phyloP scores from a whole-genome alignment of 768 basidiomycete genomes.

The Inosperma sp. region DNA sequence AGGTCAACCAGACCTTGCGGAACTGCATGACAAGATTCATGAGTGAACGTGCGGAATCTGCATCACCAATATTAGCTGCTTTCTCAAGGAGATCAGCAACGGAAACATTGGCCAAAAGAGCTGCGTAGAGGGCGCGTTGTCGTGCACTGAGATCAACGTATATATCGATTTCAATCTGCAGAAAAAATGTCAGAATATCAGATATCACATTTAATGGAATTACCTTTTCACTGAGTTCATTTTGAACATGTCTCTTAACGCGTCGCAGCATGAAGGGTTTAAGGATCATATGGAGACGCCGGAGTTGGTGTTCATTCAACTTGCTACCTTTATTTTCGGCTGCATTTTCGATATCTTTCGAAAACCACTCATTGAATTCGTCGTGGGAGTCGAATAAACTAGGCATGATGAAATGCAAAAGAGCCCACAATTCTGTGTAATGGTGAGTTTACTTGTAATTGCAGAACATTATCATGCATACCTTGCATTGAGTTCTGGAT shows the following conservation, averaged over 20 bases:
- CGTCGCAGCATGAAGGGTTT: slow-evolving; percentile 99
- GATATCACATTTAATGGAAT: slow-evolving; percentile 9
- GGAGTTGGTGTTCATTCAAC: slow-evolving; percentile 91
- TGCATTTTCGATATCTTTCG: slow-evolving; percentile 97
- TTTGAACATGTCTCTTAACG: slow-evolving; percentile 98
- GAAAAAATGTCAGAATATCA: background rate
- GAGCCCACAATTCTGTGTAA: slow-evolving; percentile 85
- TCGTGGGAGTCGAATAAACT: slow-evolving; percentile 98
- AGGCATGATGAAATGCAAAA: slow-evolving; percentile 99
- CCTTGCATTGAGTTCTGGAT: slow-evolving; percentile 99
- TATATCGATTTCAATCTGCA: slow-evolving; percentile 93
- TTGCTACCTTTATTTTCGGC: slow-evolving; percentile 86
- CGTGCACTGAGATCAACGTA: slow-evolving; percentile 92
- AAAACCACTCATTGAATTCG: slow-evolving; percentile 99
- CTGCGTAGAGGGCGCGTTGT: slow-evolving; percentile 86
- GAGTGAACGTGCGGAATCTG: slow-evolving; percentile 85
- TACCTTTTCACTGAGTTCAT: slow-evolving; percentile 98
- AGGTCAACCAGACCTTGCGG: slow-evolving; percentile 68
- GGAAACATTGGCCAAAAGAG: slow-evolving; percentile 87
- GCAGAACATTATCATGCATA: slow-evolving; percentile 28
- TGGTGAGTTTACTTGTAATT: slow-evolving; percentile 10
- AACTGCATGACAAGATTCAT: slow-evolving; percentile 99
- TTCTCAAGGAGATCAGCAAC: slow-evolving; percentile 91
- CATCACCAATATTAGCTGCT: slow-evolving; percentile 86
- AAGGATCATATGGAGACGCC: slow-evolving; percentile 95